Conservation (phyloP, 2,329 filamentous ascomycete species). For the Monosporascus sp. region DNA sequence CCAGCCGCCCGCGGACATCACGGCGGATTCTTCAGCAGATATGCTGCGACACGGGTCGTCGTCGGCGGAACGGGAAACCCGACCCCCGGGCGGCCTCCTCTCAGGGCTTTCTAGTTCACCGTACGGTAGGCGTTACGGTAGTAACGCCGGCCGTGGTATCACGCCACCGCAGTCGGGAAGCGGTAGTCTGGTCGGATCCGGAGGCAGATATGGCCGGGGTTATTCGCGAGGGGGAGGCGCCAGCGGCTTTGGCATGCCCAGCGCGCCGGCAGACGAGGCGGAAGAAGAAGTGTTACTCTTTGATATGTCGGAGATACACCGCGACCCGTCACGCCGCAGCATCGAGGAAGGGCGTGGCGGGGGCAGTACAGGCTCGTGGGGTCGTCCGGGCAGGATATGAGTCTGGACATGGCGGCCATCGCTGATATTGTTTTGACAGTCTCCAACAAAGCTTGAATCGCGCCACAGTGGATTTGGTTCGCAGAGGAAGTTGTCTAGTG, state of each 20-base stretch:
- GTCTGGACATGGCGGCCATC: constrained; percentile 18
- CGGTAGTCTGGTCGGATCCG: constrained; percentile 27
- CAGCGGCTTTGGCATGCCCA: constrained; percentile 38
- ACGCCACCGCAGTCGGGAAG: constrained; percentile 29
- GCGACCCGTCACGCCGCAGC: constrained; percentile 49
- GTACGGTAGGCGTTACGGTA: constrained; percentile 41
- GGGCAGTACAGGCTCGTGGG: constrained; percentile 32
- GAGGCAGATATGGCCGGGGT: constrained; percentile 26
- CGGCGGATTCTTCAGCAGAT: constrained; percentile 32
- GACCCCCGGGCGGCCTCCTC: constrained; percentile 41
- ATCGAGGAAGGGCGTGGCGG: constrained; percentile 48
- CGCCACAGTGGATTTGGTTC: background rate
- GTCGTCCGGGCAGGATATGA: constrained; percentile 35
- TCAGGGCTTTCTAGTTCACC: constrained; percentile 36
- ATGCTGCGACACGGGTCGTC: constrained; percentile 36
- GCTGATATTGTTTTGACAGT: constrained; percentile 15
- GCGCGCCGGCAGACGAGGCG: constrained; percentile 41
- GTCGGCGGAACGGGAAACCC: constrained; percentile 36
- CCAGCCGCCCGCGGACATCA: constrained; percentile 38
- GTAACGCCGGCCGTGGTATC: constrained; percentile 26
- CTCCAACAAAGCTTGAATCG: background rate
- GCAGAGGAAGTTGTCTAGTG: background rate
- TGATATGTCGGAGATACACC: constrained; percentile 66
- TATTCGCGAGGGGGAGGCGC: constrained; percentile 29
- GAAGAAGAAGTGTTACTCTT: constrained; percentile 69